phyloP scores from a whole-genome alignment of 345 rosid genomes.

The Salix udensis region DNA sequence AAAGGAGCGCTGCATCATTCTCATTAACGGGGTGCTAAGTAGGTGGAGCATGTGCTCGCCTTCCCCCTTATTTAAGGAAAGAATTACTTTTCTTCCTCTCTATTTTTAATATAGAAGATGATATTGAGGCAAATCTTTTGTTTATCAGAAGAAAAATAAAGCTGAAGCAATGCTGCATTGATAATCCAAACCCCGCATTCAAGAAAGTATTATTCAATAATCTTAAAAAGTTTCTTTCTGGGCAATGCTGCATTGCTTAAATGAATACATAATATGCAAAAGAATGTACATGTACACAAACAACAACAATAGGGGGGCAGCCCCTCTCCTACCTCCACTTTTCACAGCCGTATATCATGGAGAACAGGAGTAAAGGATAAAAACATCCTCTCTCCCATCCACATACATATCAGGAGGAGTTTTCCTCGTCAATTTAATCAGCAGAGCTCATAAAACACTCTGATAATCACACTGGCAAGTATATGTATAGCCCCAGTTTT shows the following conservation, averaged over 20 bases:
- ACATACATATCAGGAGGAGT: conserved; percentile 2
- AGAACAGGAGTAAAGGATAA: no score
- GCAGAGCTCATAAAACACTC: conserved; percentile 1
- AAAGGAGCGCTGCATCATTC: no score
- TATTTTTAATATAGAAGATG: no score
- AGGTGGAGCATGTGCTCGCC: no score
- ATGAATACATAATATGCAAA: conserved; percentile 5
- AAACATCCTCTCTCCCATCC: conserved; percentile 20
- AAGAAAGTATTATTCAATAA: background rate
- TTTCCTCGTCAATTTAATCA: conserved; percentile 18
- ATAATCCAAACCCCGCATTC: background rate
- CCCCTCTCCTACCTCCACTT: background rate
- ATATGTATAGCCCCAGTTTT: background rate
- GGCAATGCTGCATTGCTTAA: background rate
- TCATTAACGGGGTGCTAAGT: no score
- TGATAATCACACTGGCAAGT: conserved; percentile 4
- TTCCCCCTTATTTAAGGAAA: background rate
- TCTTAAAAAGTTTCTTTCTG: background rate
- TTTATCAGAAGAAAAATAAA: no score
- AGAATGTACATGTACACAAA: conserved; percentile 11
- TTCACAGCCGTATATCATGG: conserved; percentile 1
- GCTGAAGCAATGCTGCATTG: background rate
- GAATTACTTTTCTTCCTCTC: background rate
- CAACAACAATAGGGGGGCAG: background rate
- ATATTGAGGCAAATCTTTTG: background rate